phyloP scores from a whole-genome alignment of 2,329 filamentous ascomycete genomes.

The Colletotrichum destructivum region DNA sequence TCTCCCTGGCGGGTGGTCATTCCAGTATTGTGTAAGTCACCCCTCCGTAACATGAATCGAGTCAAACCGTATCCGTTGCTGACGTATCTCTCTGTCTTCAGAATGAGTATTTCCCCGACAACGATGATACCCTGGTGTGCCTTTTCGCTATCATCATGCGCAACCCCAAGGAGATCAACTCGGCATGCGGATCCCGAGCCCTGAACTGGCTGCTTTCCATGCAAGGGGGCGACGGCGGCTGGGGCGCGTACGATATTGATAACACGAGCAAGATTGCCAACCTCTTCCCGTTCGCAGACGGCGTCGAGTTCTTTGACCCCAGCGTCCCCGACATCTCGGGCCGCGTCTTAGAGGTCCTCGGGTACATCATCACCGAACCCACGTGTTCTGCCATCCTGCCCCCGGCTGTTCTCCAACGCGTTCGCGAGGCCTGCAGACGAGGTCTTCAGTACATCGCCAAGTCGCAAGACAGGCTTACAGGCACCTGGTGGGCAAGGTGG shows the following conservation, averaged over 20 bases:
- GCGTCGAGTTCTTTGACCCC: conserved; percentile 28
- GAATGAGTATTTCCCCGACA: conserved; percentile 33
- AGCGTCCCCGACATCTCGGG: conserved; percentile 26
- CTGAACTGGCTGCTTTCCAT: conserved; percentile 24
- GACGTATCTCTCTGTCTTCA: not conserved
- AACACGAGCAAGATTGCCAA: conserved; percentile 17
- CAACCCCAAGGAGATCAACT: conserved; percentile 26
- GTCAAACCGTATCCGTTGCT: not conserved
- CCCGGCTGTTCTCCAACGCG: conserved; percentile 3
- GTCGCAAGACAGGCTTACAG: conserved; percentile 20
- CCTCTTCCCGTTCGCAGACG: conserved; percentile 21
- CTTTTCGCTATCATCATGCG: conserved; percentile 24
- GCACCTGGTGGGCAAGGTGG: conserved; percentile 29
- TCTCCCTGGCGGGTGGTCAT: conserved; percentile 21
- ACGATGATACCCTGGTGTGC: conserved; percentile 21
- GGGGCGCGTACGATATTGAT: conserved; percentile 29
- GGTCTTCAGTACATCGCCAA: conserved; percentile 9
- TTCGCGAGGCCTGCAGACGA: conserved; percentile 8
- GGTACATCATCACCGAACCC: conserved; percentile 19
- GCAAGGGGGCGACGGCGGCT: conserved; percentile 28
- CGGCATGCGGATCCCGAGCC: not conserved
- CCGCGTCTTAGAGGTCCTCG: conserved; percentile 19
- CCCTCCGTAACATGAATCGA: accelerated
- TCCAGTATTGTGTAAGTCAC: conserved; percentile 20
- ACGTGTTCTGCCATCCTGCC: conserved; percentile 13